These are phyloP conservation scores for Lasiosphaeriaceae sp. DNA, from an alignment of 495 filamentous ascomycete genomes.

Conservation along the genomic window DNA sequence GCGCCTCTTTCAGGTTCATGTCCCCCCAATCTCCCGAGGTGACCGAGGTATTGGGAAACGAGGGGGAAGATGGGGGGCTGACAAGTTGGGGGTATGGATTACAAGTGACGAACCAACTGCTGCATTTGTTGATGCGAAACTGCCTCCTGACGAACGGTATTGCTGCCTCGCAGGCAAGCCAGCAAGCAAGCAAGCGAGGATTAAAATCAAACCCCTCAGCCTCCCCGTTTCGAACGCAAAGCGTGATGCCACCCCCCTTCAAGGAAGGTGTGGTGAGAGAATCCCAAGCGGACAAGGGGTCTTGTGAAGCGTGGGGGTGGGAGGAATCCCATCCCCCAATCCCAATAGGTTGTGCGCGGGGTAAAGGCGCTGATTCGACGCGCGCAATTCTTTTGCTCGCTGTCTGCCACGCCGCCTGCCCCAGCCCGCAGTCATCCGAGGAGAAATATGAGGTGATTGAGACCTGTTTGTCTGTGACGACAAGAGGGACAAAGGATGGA, in stretches of 20 bases:
- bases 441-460: slow-evolving; percentile 1
- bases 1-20: neutral
- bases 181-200: no score
- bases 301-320: neutral
- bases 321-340: neutral
- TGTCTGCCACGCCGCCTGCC: neutral
- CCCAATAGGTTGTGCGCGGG: neutral
- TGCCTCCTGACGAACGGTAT: neutral
- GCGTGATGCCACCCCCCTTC: slow-evolving; percentile 3
- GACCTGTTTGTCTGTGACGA: neutral
- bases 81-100: neutral
- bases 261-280: slow-evolving; percentile 7
- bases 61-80: neutral
- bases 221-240: slow-evolving; percentile 1
- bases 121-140: neutral
- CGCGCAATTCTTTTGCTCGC: neutral
- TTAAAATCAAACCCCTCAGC: neutral
- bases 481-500: neutral
- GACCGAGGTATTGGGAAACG: neutral
- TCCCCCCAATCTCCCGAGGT: neutral
- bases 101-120: neutral
- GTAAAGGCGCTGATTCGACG: neutral
- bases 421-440: slow-evolving; percentile 5
- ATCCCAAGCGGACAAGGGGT: neutral
- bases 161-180: neutral